Base-by-base conservation (phyloP, 1,284 basidiomycete genomes). In the Microbotryomycetes sp. region DNA sequence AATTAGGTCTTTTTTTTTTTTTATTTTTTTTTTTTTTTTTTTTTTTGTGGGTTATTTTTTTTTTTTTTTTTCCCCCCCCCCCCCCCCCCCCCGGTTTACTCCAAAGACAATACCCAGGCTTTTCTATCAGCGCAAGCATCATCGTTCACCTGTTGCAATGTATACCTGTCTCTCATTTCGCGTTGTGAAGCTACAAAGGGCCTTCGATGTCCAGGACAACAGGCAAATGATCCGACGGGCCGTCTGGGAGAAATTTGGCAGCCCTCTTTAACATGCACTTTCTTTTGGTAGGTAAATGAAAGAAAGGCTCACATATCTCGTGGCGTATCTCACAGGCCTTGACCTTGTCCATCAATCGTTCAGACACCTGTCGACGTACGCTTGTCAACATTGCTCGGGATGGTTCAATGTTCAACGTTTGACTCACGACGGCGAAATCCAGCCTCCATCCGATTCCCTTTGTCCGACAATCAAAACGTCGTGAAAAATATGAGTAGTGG, bases 391-490 rank as follows among this genome's bases (percentile, higher is more conserved):
- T 24, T 21, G 18, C 11, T 26, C n/a, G 11, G 24, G 16, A 7
- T 16, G 28, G 5, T 15, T 4, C 3, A 11, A 6, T 7, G 29
- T 9, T 16, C 4, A 15, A 54, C 1, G 52, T 56, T n/a, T 45
- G 31, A 78, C 86, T 71, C 77, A 89, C 88, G n/a, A 67, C 52
- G 5, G 56, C 89, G 78, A 85, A 85, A 73, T 93, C 89, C 47
- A 93, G 75, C 64, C 89, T 80, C 90, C 90, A 93, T 2, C 90
- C 90, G 50, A 90, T 81, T 3, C 89, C 87, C 71, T 91, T 92
- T 60, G 73, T 73, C 47, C 90, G 78, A 73, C 87, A 89, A 63
- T 88, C 83, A 75, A 90, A 90, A 26, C 89, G 81, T 15, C 56
- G 55, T 60, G 86, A 86, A 66, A 88, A 92, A 74, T 91, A 93